Evolutionary conservation across 768 basidiomycete species (phyloP).

Genomic region (Solioccasus polychromus): DNA sequence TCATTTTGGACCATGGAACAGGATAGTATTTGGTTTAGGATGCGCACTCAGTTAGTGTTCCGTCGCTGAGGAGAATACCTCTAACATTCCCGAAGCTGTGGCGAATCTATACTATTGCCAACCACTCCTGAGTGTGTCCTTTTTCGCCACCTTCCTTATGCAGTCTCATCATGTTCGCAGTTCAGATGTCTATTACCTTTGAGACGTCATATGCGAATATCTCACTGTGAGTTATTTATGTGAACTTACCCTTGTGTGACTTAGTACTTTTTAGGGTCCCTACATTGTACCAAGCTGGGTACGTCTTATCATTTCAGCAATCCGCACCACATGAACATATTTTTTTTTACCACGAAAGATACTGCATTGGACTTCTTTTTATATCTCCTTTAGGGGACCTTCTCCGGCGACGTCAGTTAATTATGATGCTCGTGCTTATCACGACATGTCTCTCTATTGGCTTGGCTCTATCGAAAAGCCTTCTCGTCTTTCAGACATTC

Average conservation of each 20-base stretch:
- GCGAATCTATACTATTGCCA: constrained; percentile 81
- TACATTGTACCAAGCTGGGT: constrained; percentile 67
- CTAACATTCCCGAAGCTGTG: constrained; percentile 32
- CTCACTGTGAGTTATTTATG: constrained; percentile 21
- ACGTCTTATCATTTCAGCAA: constrained; percentile 7
- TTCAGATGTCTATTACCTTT: constrained; percentile 38
- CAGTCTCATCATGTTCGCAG: constrained; percentile 3
- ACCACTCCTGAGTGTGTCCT: constrained; percentile 62
- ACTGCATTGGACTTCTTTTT: constrained; percentile 36
- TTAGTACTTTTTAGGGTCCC: constrained; percentile 45
- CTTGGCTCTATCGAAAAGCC: constrained; percentile 32
- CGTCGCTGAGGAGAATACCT: neutral
- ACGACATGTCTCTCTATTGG: constrained; percentile 38
- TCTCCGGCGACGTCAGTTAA: constrained; percentile 39
- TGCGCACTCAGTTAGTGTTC: constrained; percentile 19
- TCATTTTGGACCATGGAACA: constrained; percentile 13
- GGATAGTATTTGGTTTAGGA: constrained; percentile 13
- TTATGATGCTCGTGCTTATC: constrained; percentile 34
- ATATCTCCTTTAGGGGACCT: constrained; percentile 46
- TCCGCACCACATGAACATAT: neutral
- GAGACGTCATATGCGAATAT: constrained; percentile 29
- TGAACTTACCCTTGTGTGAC: constrained; percentile 5
- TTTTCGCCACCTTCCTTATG: no score
- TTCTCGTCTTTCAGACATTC: constrained; percentile 33
- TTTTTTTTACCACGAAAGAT: neutral